A percentile compares a stretch with the other conserved stretches of the same genome.
These are phyloP conservation scores for Cryptosporidium sp. DNA, from an alignment of 169 alveolate genomes.

Conservation along the genomic window DNA sequence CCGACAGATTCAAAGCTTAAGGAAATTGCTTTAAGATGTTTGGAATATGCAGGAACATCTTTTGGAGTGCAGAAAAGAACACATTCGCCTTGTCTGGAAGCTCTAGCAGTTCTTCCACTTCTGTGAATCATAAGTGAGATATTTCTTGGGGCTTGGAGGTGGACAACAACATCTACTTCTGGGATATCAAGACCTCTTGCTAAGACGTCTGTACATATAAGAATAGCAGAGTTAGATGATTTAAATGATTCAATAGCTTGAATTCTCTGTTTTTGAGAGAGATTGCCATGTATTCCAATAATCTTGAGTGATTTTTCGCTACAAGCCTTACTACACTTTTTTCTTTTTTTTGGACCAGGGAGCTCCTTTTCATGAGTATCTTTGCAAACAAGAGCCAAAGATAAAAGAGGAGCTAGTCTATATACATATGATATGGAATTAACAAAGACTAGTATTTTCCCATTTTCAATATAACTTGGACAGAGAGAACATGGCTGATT, in stretches of 20 bases:
- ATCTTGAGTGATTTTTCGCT: constrained; percentile 12
- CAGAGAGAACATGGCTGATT: constrained; percentile 16
- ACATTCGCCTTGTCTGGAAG: constrained; percentile 83
- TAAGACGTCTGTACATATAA: constrained; percentile 95
- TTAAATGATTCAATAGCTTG: constrained; percentile 84
- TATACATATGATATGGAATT: constrained; percentile 85
- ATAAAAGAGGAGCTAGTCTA: constrained; percentile 80
- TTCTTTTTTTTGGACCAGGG: constrained; percentile 75
- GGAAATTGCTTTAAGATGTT: constrained; percentile 37
- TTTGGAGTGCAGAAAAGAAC: constrained; percentile 83
- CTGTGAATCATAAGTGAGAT: constrained; percentile 94
- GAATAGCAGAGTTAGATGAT: constrained; percentile 79
- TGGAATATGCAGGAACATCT: constrained; percentile 79
- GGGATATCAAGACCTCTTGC: constrained; percentile 99
- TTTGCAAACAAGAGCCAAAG: constrained; percentile 29
- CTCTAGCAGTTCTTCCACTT: constrained; percentile 98
- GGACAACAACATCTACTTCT: constrained; percentile 94
- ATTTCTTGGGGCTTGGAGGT: constrained; percentile 96
- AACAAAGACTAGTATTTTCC: constrained; percentile 81
- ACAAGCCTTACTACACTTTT: constrained; percentile 36
- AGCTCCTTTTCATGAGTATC: constrained; percentile 59
- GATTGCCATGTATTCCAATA: constrained; percentile 81
- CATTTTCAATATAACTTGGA: constrained; percentile 44
- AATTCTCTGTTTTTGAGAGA: constrained; percentile 84
- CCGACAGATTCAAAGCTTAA: constrained; percentile 41